These are phyloP conservation scores for Leccinellum albellum DNA, from an alignment of 768 basidiomycete genomes.

Conservation along the genomic window DNA sequence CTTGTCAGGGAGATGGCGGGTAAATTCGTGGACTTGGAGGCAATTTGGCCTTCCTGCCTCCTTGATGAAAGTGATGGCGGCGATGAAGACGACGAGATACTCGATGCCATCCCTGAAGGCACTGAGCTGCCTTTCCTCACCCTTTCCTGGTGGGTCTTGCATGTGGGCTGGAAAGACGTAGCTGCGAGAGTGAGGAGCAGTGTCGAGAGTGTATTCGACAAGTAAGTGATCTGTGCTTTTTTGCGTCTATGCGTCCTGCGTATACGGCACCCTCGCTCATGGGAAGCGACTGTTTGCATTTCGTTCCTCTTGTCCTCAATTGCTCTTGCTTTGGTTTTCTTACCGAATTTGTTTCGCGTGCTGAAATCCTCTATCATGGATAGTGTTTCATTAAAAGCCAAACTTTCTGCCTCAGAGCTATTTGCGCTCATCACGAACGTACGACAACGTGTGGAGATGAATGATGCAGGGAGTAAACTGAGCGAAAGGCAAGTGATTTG, in stretches of 20 bases:
- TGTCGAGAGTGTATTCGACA: constrained; percentile 81
- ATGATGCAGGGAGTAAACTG: constrained; percentile 38
- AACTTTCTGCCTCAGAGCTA: constrained; percentile 66
- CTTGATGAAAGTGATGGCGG: constrained; percentile 24
- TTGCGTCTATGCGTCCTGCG: background rate
- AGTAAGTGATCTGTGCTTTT: constrained; percentile 45
- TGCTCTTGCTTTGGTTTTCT: background rate
- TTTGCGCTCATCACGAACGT: constrained; percentile 69
- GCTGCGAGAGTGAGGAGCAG: constrained; percentile 66
- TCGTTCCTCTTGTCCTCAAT: background rate
- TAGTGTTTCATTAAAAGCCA: constrained; percentile 82
- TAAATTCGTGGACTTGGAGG: constrained; percentile 25
- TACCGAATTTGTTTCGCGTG: background rate
- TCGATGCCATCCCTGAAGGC: constrained; percentile 51
- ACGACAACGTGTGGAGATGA: constrained; percentile 71
- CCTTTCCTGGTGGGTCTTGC: constrained; percentile 89
- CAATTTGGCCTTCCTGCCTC: constrained; percentile 21
- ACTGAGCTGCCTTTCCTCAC: constrained; percentile 79
- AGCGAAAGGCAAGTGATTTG: constrained; percentile 13
- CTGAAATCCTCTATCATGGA: constrained; percentile 10
- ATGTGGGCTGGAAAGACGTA: constrained; percentile 89
- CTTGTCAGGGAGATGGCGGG: constrained; percentile 25
- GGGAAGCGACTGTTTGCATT: background rate
- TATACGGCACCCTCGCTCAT: background rate
- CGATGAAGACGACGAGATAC: constrained; percentile 27